Evolutionary conservation across 2,329 filamentous ascomycete genomes (phyloP).

Genomic region (Fusarium zealandicum): DNA sequence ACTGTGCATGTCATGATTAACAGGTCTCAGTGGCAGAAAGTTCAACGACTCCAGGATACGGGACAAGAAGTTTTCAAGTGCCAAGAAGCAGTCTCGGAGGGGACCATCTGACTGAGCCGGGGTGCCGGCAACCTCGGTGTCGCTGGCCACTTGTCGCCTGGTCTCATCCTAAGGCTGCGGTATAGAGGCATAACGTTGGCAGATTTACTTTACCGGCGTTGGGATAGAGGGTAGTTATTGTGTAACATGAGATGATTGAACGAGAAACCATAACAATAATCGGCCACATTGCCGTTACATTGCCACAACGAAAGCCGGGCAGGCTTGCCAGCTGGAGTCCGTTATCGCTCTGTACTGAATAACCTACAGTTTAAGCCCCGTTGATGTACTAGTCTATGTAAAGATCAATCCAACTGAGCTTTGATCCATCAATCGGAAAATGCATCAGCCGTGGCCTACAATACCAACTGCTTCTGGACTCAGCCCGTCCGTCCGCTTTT

Average conservation of each 20-base stretch:
- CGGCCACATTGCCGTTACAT: constrained; percentile 6
- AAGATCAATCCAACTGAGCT: neutral
- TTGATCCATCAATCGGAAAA: neutral
- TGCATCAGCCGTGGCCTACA: neutral
- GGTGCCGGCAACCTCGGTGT: too few relatives aligned
- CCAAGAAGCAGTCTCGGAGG: constrained; percentile 58
- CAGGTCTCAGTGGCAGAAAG: constrained; percentile 52
- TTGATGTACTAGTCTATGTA: too few relatives aligned
- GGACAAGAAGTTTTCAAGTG: constrained; percentile 57
- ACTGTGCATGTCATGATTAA: neutral
- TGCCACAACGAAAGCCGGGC: neutral
- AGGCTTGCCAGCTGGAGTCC: too few relatives aligned
- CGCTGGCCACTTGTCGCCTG: too few relatives aligned
- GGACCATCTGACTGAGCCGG: constrained; percentile 39
- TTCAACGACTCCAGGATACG: constrained; percentile 56
- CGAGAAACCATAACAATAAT: neutral
- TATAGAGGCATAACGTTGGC: too few relatives aligned
- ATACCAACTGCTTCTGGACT: neutral
- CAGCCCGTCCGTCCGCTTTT: too few relatives aligned
- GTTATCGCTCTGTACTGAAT: too few relatives aligned
- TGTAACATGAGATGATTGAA: neutral
- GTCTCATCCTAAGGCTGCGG: too few relatives aligned
- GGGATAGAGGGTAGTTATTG: too few relatives aligned
- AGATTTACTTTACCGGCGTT: too few relatives aligned
- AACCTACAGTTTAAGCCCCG: too few relatives aligned